Evolutionary conservation across 2,329 filamentous ascomycete genomes (phyloP), one percentile per base, ranked within the genome.

Genomic region (Colletotrichum siamense): DNA sequence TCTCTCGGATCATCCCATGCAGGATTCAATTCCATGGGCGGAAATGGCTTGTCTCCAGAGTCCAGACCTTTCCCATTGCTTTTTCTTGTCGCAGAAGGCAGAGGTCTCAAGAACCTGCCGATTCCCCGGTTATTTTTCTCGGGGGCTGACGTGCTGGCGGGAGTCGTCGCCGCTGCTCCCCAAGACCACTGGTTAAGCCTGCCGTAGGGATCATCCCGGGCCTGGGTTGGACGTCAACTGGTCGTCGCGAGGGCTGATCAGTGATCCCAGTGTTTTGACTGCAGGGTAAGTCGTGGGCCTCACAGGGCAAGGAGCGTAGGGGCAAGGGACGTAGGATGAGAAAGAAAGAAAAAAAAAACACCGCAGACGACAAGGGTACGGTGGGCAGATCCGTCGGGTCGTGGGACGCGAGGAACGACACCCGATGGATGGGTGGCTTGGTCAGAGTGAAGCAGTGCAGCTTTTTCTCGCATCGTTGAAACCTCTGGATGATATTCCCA

Each of bases 121-220:
- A 63, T 57, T 76, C 63, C 69, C 69, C 39, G 69, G 39, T 55
- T 61, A 65, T 71, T 68, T 73, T 57, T 52, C 55, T 57, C 15
- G 55, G 69, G 57, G 30, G 55, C 69, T 63, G 57, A 63, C 28
- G 39, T 66, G 30, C 63, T 44, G 63, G 26, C 34, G 62, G 52
- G 62, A 55, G 65, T 59, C 32, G 66, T 39, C 57, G 57, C 65
- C 30, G 49, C 67, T 63, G 24, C 44, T 28, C 22, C 57, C 30
- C 59, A 67, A 39, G 24, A 26, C 24, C 30, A 59, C 55, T 61
- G 12, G 69, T 28, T 15, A 18, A 30, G 59, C 7, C 22, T 28
- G 16, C 18, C 16, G 63, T 64, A 73, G 49, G 73, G 70, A 69
- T 76, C 22, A 73, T 69, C 73, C 63, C 49, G 24, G 73, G n/a